phyloP scores from a whole-genome alignment of 2,329 filamentous ascomycete genomes.

The Tolypocladium ophioglossoides region DNA sequence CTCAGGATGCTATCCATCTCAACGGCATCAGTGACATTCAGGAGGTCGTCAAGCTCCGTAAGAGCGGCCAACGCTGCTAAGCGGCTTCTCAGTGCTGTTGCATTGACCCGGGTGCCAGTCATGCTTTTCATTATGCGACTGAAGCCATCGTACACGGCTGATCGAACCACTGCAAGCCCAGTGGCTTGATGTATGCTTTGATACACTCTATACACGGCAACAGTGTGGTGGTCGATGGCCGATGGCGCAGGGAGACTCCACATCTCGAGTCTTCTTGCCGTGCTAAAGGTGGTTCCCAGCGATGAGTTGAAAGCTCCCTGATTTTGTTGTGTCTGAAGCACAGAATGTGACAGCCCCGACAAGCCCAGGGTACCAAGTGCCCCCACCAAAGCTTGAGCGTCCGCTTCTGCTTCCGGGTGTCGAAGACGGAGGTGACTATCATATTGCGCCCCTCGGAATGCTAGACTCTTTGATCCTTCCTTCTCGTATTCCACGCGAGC shows the following conservation, averaged over 20 bases:
- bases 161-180: conserved; percentile 40
- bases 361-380: conserved; percentile 74
- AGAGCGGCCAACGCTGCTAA: conserved; percentile 59
- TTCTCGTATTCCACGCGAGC: conserved; percentile 81
- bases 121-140: conserved; percentile 48
- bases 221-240: conserved; percentile 49
- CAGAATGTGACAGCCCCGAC: conserved; percentile 72
- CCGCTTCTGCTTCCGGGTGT: conserved; percentile 42
- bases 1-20: conserved; percentile 53
- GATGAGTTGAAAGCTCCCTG: conserved; percentile 45
- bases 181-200: conserved; percentile 64
- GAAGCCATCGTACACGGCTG: conserved; percentile 53
- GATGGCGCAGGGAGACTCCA: conserved; percentile 80
- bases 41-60: conserved; percentile 70
- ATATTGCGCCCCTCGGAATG: conserved; percentile 83
- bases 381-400: conserved; percentile 61
- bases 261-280: conserved; percentile 72
- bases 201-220: conserved; percentile 69
- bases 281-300: conserved; percentile 64
- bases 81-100: conserved; percentile 40
- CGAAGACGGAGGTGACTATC: conserved; percentile 68
- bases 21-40: conserved; percentile 47
- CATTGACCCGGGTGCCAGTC: conserved; percentile 35
- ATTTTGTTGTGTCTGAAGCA: conserved; percentile 58
- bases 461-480: conserved; percentile 74